Conservation (phyloP, 345 rosid genomes). For the Sisymbrium irio region DNA sequence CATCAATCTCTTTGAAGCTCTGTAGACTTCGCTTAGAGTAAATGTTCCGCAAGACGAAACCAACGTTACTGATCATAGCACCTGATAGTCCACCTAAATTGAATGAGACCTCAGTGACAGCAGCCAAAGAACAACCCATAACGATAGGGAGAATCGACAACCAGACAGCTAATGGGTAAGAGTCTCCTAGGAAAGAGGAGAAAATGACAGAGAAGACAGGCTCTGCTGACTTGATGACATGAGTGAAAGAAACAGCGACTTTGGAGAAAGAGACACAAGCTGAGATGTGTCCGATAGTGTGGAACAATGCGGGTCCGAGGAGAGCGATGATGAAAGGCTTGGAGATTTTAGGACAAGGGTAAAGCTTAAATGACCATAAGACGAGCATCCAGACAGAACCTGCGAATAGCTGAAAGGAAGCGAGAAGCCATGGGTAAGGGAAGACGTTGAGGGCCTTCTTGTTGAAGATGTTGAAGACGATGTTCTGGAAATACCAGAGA, state of each 20-base stretch:
- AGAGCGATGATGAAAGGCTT: constrained; percentile 80
- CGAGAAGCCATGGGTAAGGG: constrained; percentile 96
- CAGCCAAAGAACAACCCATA: constrained; percentile 92
- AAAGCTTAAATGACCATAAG: constrained; percentile 78
- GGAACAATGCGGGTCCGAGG: constrained; percentile 95
- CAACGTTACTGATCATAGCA: constrained; percentile 94
- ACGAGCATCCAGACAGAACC: constrained; percentile 92
- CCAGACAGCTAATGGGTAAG: constrained; percentile 84
- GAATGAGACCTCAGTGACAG: constrained; percentile 90
- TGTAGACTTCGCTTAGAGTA: constrained; percentile 81
- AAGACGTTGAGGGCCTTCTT: constrained; percentile 82
- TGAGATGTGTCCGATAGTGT: constrained; percentile 93
- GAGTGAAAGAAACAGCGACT: constrained; percentile 97
- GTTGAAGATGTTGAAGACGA: constrained; percentile 92
- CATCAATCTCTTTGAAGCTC: constrained; percentile 80
- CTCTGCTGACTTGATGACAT: constrained; percentile 93
- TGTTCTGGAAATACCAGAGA: constrained; percentile 89
- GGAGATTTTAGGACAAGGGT: constrained; percentile 78
- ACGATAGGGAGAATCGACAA: constrained; percentile 91
- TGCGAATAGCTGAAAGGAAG: constrained; percentile 85
- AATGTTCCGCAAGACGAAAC: constrained; percentile 84
- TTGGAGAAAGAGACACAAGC: constrained; percentile 98
- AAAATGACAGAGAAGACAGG: constrained; percentile 95
- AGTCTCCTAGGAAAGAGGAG: constrained; percentile 85
- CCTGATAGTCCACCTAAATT: constrained; percentile 79